These are phyloP conservation scores for Kodamaea leandrae DNA, from an alignment of 805 yeast genomes.

Conservation along the genomic window DNA sequence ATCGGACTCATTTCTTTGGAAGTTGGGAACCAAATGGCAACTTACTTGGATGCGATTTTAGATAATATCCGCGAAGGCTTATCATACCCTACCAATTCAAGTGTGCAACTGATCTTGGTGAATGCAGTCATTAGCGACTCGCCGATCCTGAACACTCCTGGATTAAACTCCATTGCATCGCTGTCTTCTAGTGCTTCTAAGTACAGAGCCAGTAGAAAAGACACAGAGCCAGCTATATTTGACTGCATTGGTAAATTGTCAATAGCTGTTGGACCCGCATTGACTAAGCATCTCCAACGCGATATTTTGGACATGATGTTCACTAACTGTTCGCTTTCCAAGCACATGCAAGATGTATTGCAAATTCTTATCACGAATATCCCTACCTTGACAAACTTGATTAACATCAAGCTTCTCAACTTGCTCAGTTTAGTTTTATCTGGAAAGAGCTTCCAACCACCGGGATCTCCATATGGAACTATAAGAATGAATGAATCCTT, in stretches of 20 bases:
- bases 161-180: slow-evolving; percentile 24
- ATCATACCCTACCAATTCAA: slow-evolving; percentile 35
- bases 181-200: slow-evolving; percentile 44
- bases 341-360: slow-evolving; percentile 74
- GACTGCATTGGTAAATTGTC: slow-evolving; percentile 87
- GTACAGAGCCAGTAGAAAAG: slow-evolving; percentile 57
- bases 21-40: slow-evolving; percentile 80
- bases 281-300: slow-evolving; percentile 82
- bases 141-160: slow-evolving; percentile 15
- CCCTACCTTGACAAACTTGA: slow-evolving; percentile 74
- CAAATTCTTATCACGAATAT: slow-evolving; percentile 65
- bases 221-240: slow-evolving; percentile 80
- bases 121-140: slow-evolving; percentile 35
- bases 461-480: slow-evolving; percentile 77
- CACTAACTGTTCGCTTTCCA: slow-evolving; percentile 74
- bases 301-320: slow-evolving; percentile 78
- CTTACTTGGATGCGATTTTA: slow-evolving; percentile 83
- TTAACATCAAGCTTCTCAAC: slow-evolving; percentile 69
- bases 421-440: slow-evolving; percentile 72
- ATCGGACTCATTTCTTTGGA: slow-evolving; percentile 82
- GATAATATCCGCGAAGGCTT: slow-evolving; percentile 81
- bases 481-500: slow-evolving; percentile 56
- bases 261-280: slow-evolving; percentile 86
- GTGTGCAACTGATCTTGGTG: slow-evolving; percentile 39
- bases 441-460: slow-evolving; percentile 77